These are phyloP conservation scores for Calocybe indica DNA, from an alignment of 768 basidiomycete genomes.

Conservation along the genomic window DNA sequence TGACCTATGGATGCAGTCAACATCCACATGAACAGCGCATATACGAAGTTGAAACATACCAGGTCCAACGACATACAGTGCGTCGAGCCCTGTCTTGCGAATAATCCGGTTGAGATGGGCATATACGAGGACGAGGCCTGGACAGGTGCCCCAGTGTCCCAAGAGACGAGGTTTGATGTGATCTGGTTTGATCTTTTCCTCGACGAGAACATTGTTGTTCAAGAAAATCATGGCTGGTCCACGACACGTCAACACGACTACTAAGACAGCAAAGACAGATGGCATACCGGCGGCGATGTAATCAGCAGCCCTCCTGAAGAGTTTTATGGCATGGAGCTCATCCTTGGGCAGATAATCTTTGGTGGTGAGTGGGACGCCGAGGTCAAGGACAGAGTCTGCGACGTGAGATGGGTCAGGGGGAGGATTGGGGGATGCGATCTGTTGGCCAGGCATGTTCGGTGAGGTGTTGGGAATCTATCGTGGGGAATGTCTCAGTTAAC, in stretches of 20 bases:
- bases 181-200: slow-evolving; percentile 49
- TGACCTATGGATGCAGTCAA: slow-evolving; percentile 41
- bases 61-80: slow-evolving; percentile 78
- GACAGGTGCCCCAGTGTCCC: slow-evolving; percentile 84
- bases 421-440: slow-evolving; percentile 56
- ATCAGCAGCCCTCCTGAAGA: slow-evolving; percentile 58
- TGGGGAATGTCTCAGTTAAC: neutral
- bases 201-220: slow-evolving; percentile 62
- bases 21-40: neutral
- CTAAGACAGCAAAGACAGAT: neutral
- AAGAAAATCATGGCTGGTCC: slow-evolving; percentile 79
- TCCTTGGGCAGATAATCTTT: slow-evolving; percentile 39
- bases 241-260: neutral
- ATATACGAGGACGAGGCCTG: slow-evolving; percentile 65
- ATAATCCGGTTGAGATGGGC: slow-evolving; percentile 69
- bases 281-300: slow-evolving; percentile 66
- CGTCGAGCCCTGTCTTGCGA: slow-evolving; percentile 51
- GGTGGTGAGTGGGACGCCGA: slow-evolving; percentile 40
- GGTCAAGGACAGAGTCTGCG: slow-evolving; percentile 48
- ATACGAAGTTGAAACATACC: slow-evolving; percentile 27
- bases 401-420: slow-evolving; percentile 65
- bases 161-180: slow-evolving; percentile 79
- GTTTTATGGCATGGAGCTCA: slow-evolving; percentile 45
- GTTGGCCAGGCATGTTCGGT: slow-evolving; percentile 51
- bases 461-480: neutral